Conservation (phyloP, 2,329 filamentous ascomycete genomes). For the Microdochium nivale region DNA sequence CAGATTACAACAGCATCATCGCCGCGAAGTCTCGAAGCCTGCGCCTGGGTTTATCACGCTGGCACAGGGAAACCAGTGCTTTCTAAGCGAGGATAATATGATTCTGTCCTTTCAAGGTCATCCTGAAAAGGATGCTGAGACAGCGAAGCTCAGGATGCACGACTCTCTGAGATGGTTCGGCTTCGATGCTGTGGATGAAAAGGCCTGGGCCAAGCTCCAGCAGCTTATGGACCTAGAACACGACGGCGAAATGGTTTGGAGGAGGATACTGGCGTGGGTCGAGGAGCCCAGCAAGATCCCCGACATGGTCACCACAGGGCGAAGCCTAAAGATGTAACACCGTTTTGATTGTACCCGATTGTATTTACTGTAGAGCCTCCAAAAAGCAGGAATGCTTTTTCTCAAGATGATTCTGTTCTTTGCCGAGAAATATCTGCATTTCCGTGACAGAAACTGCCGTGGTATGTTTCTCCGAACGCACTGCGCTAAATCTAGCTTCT, state of each 20-base stretch:
- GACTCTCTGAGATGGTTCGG: constrained; percentile 27
- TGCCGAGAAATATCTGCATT: too few relatives aligned
- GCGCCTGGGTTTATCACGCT: constrained; percentile 24
- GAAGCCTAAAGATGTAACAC: constrained; percentile 1
- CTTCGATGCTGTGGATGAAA: constrained; percentile 19
- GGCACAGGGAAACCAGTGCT: constrained; percentile 26
- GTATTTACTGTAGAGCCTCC: not conserved
- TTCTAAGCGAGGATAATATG: constrained; percentile 26
- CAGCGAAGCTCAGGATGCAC: constrained; percentile 27
- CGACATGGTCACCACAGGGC: constrained; percentile 4
- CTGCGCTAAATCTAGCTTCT: too few relatives aligned
- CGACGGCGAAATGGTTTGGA: constrained; percentile 28
- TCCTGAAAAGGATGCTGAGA: constrained; percentile 30
- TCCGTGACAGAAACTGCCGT: too few relatives aligned
- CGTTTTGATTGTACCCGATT: not conserved
- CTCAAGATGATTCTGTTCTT: too few relatives aligned
- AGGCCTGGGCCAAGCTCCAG: constrained; percentile 16
- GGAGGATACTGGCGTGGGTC: constrained; percentile 22
- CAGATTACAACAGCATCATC: constrained; percentile 31
- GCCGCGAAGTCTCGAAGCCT: constrained; percentile 24
- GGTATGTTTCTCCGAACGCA: too few relatives aligned
- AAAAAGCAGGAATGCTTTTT: not conserved
- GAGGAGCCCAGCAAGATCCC: constrained; percentile 5
- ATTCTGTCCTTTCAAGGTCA: constrained; percentile 36
- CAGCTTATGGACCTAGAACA: constrained; percentile 20